Conservation (phyloP, 805 yeast species). For the Kuraishia capsulata region DNA sequence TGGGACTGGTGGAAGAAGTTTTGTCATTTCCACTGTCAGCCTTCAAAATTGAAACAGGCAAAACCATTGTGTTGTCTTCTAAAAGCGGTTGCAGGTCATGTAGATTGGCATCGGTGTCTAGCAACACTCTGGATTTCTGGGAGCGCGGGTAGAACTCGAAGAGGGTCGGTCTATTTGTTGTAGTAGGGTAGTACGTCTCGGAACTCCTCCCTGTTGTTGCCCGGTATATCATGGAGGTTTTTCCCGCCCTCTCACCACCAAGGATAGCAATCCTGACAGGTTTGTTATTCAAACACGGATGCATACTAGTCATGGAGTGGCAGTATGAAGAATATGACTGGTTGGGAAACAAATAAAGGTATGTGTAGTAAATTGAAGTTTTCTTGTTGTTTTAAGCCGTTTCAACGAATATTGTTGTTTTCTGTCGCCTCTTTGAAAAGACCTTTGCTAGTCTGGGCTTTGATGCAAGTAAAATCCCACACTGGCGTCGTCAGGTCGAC, state of each 20-base stretch:
- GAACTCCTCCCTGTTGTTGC: slow-evolving; percentile 38
- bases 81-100: not conserved
- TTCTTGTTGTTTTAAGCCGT: no score
- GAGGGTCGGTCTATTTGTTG: slow-evolving; percentile 42
- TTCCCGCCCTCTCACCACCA: slow-evolving; percentile 54
- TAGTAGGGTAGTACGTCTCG: slow-evolving; percentile 72
- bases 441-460: no score
- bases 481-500: no score
- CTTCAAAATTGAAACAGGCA: slow-evolving; percentile 3
- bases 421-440: no score
- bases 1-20: not conserved
- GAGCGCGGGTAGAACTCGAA: slow-evolving; percentile 31
- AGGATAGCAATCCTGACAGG: slow-evolving; percentile 53
- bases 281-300: slow-evolving; percentile 5
- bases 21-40: slow-evolving; percentile 3
- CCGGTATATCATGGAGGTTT: slow-evolving; percentile 46
- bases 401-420: no score
- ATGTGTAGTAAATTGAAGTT: no score
- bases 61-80: not conserved
- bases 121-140: slow-evolving; percentile 2
- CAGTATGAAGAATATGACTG: not conserved
- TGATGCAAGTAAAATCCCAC: no score
- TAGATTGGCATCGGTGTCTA: not conserved
- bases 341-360: no score
- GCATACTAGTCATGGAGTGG: not conserved